Conservation (phyloP, 2,329 filamentous ascomycete genomes). For the Colletotrichum scovillei region DNA sequence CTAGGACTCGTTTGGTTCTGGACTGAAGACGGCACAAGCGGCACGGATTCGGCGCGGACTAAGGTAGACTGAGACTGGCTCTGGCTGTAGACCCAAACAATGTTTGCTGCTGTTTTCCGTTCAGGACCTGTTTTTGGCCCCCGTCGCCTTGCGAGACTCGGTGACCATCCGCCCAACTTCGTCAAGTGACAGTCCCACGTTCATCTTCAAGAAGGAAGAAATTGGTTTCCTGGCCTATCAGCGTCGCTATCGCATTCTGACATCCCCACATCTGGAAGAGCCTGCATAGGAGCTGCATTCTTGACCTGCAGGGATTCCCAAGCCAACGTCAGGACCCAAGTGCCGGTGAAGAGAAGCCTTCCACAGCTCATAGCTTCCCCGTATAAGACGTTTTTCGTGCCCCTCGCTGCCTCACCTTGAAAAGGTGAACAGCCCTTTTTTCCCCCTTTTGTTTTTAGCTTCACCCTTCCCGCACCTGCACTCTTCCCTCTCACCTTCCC, state of each 20-base stretch:
- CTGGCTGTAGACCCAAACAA: not conserved
- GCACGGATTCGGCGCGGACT: not conserved
- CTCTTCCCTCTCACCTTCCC: constrained; percentile 4
- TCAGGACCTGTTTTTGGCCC: constrained; percentile 1
- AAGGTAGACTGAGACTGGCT: not conserved
- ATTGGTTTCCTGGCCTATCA: constrained; percentile 23
- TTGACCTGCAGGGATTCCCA: constrained; percentile 27
- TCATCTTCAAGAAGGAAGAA: constrained; percentile 18
- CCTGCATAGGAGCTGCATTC: constrained; percentile 34
- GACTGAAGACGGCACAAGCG: constrained; percentile 14
- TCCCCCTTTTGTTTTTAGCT: not conserved
- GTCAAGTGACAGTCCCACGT: constrained; percentile 24
- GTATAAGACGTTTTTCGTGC: constrained; percentile 30
- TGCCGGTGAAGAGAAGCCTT: constrained; percentile 34
- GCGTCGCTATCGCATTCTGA: not conserved
- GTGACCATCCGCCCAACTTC: constrained; percentile 19
- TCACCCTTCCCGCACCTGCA: not conserved
- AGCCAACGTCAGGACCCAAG: constrained; percentile 29
- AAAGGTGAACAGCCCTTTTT: not conserved
- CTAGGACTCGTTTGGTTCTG: not conserved
- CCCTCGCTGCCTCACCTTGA: constrained; percentile 23
- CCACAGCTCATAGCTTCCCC: constrained; percentile 8
- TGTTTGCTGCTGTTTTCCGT: not conserved
- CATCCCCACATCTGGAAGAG: constrained; percentile 28
- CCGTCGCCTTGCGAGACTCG: constrained; percentile 4